A percentile compares a stretch with the other conserved stretches of the same genome.
phyloP scores from a whole-genome alignment of 2,329 filamentous ascomycete genomes.

The Macroventuria anomochaeta region DNA sequence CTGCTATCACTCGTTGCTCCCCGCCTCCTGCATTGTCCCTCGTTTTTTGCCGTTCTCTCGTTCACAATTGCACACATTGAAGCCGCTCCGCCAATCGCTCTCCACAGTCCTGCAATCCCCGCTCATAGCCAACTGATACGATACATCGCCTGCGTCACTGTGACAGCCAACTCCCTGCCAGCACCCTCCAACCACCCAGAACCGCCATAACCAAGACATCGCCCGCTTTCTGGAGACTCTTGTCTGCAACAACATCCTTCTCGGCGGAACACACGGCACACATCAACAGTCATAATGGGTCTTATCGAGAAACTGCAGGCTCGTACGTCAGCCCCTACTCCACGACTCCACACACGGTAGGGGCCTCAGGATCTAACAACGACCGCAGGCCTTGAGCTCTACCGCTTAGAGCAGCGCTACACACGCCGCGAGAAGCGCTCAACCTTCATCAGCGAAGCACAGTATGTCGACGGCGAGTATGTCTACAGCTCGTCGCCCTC shows the following conservation, averaged over 20 bases:
- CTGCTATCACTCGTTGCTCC: constrained; percentile 12
- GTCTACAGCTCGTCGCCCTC: constrained; percentile 65
- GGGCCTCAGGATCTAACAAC: constrained; percentile 13
- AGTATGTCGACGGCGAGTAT: constrained; percentile 96
- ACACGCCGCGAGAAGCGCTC: constrained; percentile 88
- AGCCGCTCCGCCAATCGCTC: constrained; percentile 3
- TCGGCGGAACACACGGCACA: constrained; percentile 16
- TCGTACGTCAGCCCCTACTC: constrained; percentile 37
- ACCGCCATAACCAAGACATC: constrained; percentile 27
- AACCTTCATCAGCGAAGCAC: constrained; percentile 85
- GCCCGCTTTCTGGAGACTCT: constrained; percentile 17
- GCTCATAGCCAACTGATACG: constrained; percentile 5
- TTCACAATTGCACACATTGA: constrained; percentile 8
- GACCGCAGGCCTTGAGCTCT: constrained; percentile 75
- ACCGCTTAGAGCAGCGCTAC: constrained; percentile 94
- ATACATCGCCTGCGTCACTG: constrained; percentile 32
- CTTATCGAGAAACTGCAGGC: constrained; percentile 51
- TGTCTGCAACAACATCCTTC: constrained; percentile 14
- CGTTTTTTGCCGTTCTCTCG: constrained; percentile 10
- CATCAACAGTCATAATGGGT: constrained; percentile 42
- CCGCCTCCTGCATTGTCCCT: constrained; percentile 14
- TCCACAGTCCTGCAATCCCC: constrained; percentile 3
- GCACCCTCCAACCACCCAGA: constrained; percentile 6
- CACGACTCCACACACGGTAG: not conserved
- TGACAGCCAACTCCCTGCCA: constrained; percentile 30